phyloP scores from a whole-genome alignment of 176 grass and related monocot genomes.

The Lolium perenne region DNA sequence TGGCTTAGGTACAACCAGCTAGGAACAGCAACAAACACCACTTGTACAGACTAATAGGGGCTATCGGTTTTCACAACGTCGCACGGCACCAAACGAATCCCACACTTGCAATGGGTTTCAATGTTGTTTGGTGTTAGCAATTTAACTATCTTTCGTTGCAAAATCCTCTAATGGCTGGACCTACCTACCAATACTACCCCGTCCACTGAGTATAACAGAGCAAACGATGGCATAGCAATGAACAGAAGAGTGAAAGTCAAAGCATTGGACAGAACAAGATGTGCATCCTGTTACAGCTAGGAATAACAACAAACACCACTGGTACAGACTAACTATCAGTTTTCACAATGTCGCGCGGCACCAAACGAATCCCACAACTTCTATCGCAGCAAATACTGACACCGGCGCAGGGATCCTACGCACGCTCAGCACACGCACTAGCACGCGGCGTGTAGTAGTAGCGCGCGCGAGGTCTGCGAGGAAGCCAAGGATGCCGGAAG shows the following conservation, averaged over 20 bases:
- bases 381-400: background rate
- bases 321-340: background rate
- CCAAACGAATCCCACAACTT: slow-evolving; percentile 6
- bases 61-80: no score
- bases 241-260: no score
- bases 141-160: background rate
- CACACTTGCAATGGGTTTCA: background rate
- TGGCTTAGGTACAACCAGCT: no score
- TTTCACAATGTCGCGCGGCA: background rate
- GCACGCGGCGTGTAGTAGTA: background rate
- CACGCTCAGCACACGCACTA: no score
- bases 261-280: no score
- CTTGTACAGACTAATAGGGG: no score
- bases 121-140: background rate
- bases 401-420: background rate
- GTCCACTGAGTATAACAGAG: no score
- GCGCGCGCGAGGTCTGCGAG: background rate
- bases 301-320: background rate
- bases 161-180: background rate
- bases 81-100: no score
- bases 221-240: no score
- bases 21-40: no score
- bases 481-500: background rate
- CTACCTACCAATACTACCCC: no score
- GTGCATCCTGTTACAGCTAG: background rate